These are phyloP conservation scores for Persicaria maculosa DNA, from an alignment of 148 eudicot species.

Conservation along the genomic window DNA sequence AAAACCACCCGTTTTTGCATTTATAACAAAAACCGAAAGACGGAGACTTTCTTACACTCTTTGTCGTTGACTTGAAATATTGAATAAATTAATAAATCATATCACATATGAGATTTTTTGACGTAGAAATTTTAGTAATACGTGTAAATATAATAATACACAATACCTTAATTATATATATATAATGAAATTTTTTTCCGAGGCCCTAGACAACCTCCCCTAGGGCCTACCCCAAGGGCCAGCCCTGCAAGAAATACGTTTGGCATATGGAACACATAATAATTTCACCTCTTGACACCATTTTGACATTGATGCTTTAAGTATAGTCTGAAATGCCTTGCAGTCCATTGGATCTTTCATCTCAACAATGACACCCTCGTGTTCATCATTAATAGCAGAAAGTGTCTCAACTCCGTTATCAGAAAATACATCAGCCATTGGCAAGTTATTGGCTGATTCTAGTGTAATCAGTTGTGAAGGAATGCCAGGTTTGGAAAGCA, in stretches of 20 bases:
- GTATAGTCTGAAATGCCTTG: slow-evolving; percentile 29
- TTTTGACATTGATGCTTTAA: slow-evolving; percentile 50
- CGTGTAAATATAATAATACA: too few relatives aligned
- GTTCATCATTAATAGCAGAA: slow-evolving; percentile 48
- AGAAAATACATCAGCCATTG: slow-evolving; percentile 20
- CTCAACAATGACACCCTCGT: slow-evolving; percentile 62
- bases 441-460: background rate
- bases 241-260: background rate
- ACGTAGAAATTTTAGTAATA: too few relatives aligned
- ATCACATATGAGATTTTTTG: too few relatives aligned
- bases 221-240: too few relatives aligned
- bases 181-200: too few relatives aligned
- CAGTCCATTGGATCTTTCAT: slow-evolving; percentile 60
- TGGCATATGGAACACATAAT: background rate
- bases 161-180: too few relatives aligned
- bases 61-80: too few relatives aligned
- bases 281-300: slow-evolving; percentile 46
- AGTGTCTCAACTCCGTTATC: slow-evolving; percentile 42
- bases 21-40: too few relatives aligned
- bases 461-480: background rate
- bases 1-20: too few relatives aligned
- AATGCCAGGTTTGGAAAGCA: background rate
- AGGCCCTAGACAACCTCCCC: too few relatives aligned
- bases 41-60: too few relatives aligned
- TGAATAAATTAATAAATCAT: too few relatives aligned